Evolutionary conservation across 495 filamentous ascomycete species (phyloP).

Genomic region (Parachaetomium inaequale): DNA sequence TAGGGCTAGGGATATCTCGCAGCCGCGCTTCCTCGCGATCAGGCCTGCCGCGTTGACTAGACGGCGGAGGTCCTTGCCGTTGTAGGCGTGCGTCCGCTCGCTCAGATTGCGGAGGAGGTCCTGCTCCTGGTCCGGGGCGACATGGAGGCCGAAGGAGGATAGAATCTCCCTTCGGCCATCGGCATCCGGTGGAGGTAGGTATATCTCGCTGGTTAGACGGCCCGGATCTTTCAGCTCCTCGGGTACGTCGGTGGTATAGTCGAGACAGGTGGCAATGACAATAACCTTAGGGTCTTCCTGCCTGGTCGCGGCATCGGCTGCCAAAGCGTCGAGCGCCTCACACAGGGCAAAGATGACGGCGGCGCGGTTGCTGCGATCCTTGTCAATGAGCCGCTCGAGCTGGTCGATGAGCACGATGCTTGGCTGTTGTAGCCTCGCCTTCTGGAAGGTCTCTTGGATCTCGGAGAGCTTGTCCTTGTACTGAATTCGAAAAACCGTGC

Average conservation of each 20-base stretch:
- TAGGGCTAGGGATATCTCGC: background rate
- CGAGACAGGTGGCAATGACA: constrained; percentile 69
- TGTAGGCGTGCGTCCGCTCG: constrained; percentile 54
- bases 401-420: constrained; percentile 82
- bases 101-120: constrained; percentile 43
- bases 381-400: constrained; percentile 70
- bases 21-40: constrained; percentile 24
- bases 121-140: constrained; percentile 35
- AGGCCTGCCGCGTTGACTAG: constrained; percentile 41
- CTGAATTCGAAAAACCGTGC: constrained; percentile 58
- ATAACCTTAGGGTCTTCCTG: constrained; percentile 48
- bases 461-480: constrained; percentile 52
- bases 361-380: constrained; percentile 49
- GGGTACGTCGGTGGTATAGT: constrained; percentile 72
- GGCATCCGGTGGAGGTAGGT: constrained; percentile 75
- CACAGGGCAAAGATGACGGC: constrained; percentile 48
- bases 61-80: constrained; percentile 44
- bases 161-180: constrained; percentile 71
- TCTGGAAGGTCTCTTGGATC: constrained; percentile 67
- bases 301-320: constrained; percentile 32
- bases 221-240: constrained; percentile 62
- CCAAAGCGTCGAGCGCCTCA: constrained; percentile 51
- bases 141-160: constrained; percentile 42
- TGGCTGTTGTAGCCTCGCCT: constrained; percentile 67
- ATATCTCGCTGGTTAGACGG: constrained; percentile 67